A percentile compares a stretch with the other conserved stretches of the same genome.
These are phyloP conservation scores for Mucor mucedo DNA, from an alignment of 371 early-diverging fungal genomes.

Conservation along the genomic window DNA sequence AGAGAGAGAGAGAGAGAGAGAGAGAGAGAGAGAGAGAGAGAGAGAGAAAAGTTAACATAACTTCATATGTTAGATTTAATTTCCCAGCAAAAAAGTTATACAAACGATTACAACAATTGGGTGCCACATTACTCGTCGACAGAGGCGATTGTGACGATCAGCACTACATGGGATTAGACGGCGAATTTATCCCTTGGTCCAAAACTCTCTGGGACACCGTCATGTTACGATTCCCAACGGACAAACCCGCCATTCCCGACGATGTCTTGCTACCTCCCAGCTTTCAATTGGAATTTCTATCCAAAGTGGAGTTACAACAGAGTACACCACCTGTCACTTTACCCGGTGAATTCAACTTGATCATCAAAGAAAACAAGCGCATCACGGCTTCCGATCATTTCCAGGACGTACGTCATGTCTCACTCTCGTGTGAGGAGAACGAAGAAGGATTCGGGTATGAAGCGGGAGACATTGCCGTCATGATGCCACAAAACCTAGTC, in stretches of 20 bases:
- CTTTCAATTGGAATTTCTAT: slow-evolving; percentile 43
- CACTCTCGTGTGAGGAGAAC: slow-evolving; percentile 40
- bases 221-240: slow-evolving; percentile 54
- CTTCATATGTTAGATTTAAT: slow-evolving; percentile 90
- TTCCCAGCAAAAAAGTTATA: slow-evolving; percentile 93
- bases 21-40: too few species aligned
- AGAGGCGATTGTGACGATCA: slow-evolving; percentile 97
- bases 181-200: slow-evolving; percentile 88
- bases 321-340: slow-evolving; percentile 3
- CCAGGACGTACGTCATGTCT: slow-evolving; percentile 89
- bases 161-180: slow-evolving; percentile 93
- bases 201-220: slow-evolving; percentile 71
- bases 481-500: slow-evolving; percentile 76
- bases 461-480: slow-evolving; percentile 84
- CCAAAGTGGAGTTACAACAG: slow-evolving; percentile 18
- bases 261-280: slow-evolving; percentile 55
- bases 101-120: slow-evolving; percentile 88
- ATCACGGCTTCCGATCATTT: slow-evolving; percentile 84
- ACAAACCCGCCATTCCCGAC: slow-evolving; percentile 58
- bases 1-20: too few species aligned
- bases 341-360: slow-evolving; percentile 41
- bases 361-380: slow-evolving; percentile 59
- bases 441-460: slow-evolving; percentile 52
- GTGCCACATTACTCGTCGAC: slow-evolving; percentile 73
- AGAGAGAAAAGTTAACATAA: too few species aligned